Evolutionary conservation across 2,329 filamentous ascomycete species (phyloP), one percentile per base, ranked within the genome.

Genomic region (Pseudogymnoascus sp.): DNA sequence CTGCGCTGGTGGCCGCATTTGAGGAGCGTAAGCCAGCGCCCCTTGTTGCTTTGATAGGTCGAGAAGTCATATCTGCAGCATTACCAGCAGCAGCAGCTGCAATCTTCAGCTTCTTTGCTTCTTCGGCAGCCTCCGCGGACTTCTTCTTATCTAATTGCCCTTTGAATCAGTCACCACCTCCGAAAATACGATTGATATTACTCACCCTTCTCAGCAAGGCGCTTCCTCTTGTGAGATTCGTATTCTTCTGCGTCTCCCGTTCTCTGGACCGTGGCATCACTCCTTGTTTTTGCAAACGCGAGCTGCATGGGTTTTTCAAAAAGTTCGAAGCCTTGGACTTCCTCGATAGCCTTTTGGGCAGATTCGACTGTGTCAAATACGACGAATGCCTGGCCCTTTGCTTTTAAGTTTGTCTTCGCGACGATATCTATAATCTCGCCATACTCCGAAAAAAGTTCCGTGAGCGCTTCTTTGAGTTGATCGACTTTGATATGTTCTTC

Each of bases 341-440:
- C 90, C 60, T 96, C 90, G 65, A 97, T 88, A 15, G 94, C 93
- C 65, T 85, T 82, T 60, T 83, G 79, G 3, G 92, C 92, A n/a
- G 87, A 84, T 61, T 92, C 88, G n/a, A 87, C 79, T 64, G 80
- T 83, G 69, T 95, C 91, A 73, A 92, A 97, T 52, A 97, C 92
- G 59, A 99, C 78, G 72, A 99, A 99, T 0, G 94, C 94, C 76
- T 99, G 94, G 10, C 94, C 94, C 74, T 95, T 97, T 45, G 91
- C 90, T 73, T 90, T 92, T 31, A 97, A 76, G 74, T 95, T 97
- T 66, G 85, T 90, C 79, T 96, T 96, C 48, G 90, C 90, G 64
- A 96, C 83, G 60, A 96, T 84, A 65, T 96, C 92, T 68, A 96
- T 77, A 64, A 96, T 85, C 62, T 80, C 87, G 66, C 94, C 94